phyloP scores from a whole-genome alignment of 2,329 filamentous ascomycete genomes.

The Zalaria obscura region DNA sequence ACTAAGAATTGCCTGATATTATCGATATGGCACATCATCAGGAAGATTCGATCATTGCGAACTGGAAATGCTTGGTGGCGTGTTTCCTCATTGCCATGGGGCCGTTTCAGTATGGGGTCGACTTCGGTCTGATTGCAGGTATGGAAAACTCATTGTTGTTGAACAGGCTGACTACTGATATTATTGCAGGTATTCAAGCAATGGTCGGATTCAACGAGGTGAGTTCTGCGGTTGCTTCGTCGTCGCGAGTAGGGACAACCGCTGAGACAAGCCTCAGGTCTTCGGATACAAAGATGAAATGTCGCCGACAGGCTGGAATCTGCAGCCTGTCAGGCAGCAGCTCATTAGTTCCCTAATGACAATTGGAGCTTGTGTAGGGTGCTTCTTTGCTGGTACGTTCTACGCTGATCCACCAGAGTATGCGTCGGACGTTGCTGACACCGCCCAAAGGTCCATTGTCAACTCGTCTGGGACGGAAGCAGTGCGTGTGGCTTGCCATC shows the following conservation, averaged over 20 bases:
- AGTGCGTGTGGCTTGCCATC: slow-evolving; percentile 32
- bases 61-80: slow-evolving; percentile 25
- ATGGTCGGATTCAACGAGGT: slow-evolving; percentile 36
- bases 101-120: slow-evolving; percentile 38
- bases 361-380: slow-evolving; percentile 29
- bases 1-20: no score
- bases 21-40: not conserved
- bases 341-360: slow-evolving; percentile 33
- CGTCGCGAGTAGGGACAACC: no score
- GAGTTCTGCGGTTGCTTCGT: slow-evolving; percentile 1
- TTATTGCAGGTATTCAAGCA: slow-evolving; percentile 27
- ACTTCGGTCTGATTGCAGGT: slow-evolving; percentile 37
- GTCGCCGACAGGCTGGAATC: slow-evolving; percentile 17
- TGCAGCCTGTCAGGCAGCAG: slow-evolving; percentile 24
- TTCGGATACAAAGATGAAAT: slow-evolving; percentile 17
- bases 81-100: slow-evolving; percentile 34
- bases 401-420: slow-evolving; percentile 22
- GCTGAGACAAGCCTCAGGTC: slow-evolving; percentile 19
- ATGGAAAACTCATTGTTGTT: slow-evolving; percentile 10
- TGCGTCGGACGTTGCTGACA: no score
- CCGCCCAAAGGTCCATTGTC: no score
- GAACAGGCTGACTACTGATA: no score
- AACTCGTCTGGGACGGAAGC: slow-evolving; percentile 25
- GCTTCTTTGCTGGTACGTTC: slow-evolving; percentile 23
- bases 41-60: slow-evolving; percentile 6